A percentile compares a stretch with the other conserved stretches of the same genome.
These are phyloP conservation scores for Antrodiella citrinella DNA, from an alignment of 768 basidiomycete genomes.

Conservation along the genomic window DNA sequence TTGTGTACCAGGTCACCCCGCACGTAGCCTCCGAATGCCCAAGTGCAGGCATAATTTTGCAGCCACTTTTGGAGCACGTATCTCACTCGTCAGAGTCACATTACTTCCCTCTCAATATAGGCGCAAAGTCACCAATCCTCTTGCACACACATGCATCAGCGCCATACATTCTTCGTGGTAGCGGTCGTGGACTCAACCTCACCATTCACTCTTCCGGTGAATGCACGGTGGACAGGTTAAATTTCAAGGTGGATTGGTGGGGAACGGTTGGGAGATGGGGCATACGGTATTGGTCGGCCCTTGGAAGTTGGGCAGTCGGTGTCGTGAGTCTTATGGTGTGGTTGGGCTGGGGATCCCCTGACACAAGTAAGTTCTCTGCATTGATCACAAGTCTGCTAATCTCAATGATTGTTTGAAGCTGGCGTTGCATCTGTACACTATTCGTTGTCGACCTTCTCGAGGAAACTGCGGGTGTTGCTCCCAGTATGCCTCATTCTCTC, in stretches of 20 bases:
- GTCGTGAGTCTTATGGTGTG: constrained; percentile 54
- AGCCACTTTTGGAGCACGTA: constrained; percentile 60
- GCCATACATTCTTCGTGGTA: constrained; percentile 43
- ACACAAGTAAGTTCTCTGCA: background rate
- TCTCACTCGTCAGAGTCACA: constrained; percentile 57
- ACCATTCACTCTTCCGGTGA: constrained; percentile 51
- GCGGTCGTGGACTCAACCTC: constrained; percentile 38
- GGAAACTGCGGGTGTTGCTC: constrained; percentile 34
- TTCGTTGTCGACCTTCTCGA: background rate
- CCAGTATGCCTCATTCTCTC: constrained; percentile 36
- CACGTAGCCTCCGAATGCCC: constrained; percentile 5
- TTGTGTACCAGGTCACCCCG: constrained; percentile 55
- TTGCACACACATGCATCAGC: constrained; percentile 64
- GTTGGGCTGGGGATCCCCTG: constrained; percentile 34
- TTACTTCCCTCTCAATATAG: constrained; percentile 47
- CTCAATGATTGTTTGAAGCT: background rate
- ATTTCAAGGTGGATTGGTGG: constrained; percentile 61
- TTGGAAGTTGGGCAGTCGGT: constrained; percentile 69
- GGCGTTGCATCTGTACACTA: background rate
- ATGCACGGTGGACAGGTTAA: constrained; percentile 40
- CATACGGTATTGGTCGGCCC: constrained; percentile 64
- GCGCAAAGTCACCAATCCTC: constrained; percentile 28
- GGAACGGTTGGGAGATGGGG: constrained; percentile 64
- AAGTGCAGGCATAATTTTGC: constrained; percentile 40
- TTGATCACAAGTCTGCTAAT: background rate